Percentiles rank a stretch among this genome's conserved stretches.
These are phyloP conservation scores for Hevea brasiliensis DNA, from an alignment of 345 rosid species.

Conservation along the genomic window DNA sequence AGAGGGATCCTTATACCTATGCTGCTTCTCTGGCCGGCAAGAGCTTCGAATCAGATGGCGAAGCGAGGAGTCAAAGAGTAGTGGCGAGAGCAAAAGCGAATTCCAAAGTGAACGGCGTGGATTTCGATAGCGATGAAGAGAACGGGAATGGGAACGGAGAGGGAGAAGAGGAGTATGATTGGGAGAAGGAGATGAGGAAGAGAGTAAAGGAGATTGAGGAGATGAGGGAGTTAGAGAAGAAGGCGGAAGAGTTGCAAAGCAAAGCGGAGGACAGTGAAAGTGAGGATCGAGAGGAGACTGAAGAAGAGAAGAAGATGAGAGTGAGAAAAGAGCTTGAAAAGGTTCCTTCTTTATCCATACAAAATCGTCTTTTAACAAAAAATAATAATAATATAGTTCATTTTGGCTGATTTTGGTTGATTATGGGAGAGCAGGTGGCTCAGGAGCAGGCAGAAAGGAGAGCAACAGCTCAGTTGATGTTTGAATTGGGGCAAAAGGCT, in stretches of 20 bases:
- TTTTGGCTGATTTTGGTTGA: neutral
- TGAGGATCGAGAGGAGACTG: slow-evolving; percentile 57
- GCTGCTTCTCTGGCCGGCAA: slow-evolving; percentile 27
- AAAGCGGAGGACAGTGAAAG: slow-evolving; percentile 45
- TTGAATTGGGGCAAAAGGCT: slow-evolving; percentile 90
- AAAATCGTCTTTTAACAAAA: neutral
- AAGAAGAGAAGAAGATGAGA: slow-evolving; percentile 82
- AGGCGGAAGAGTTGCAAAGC: slow-evolving; percentile 83
- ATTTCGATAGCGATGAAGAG: slow-evolving; percentile 57
- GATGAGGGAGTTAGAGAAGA: slow-evolving; percentile 78
- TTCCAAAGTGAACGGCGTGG: slow-evolving; percentile 68
- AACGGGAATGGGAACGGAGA: slow-evolving; percentile 50
- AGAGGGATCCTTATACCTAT: slow-evolving; percentile 46
- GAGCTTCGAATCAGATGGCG: slow-evolving; percentile 57
- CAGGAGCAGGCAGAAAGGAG: slow-evolving; percentile 91
- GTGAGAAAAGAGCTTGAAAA: slow-evolving; percentile 85
- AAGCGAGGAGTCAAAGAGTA: slow-evolving; percentile 39
- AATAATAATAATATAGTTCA: neutral
- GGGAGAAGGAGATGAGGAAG: slow-evolving; percentile 78
- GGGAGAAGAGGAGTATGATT: slow-evolving; percentile 45
- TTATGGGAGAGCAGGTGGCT: slow-evolving; percentile 62
- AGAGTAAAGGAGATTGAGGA: slow-evolving; percentile 77
- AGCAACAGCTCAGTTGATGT: slow-evolving; percentile 86
- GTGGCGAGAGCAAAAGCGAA: slow-evolving; percentile 58
- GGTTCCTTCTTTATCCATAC: slow-evolving; percentile 31